These are phyloP conservation scores for Oryza punctata DNA, from an alignment of 176 grass and related monocot species.

Conservation along the genomic window DNA sequence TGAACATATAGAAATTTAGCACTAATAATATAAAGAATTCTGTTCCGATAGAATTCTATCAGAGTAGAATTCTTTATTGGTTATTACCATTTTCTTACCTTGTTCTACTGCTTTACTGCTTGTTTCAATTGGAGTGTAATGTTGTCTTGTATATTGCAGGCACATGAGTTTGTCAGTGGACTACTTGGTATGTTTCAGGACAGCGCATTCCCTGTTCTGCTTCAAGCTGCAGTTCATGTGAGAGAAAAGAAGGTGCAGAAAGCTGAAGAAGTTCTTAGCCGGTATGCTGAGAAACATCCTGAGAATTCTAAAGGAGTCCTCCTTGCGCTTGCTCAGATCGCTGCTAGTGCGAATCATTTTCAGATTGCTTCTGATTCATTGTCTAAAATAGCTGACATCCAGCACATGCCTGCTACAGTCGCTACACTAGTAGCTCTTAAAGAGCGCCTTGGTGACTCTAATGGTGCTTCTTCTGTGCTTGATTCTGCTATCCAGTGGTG, in stretches of 20 bases:
- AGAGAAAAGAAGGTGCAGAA: constrained; percentile 83
- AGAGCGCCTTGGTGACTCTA: constrained; percentile 69
- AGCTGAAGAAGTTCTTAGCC: constrained; percentile 78
- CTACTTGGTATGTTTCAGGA: constrained; percentile 63
- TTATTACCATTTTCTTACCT: constrained; percentile 8
- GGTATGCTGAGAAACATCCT: constrained; percentile 63
- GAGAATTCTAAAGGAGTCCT: constrained; percentile 61
- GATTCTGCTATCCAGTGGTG: constrained; percentile 80
- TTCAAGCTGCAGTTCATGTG: constrained; percentile 76
- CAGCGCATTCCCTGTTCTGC: constrained; percentile 60
- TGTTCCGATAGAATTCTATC: neutral
- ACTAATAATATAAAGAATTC: neutral
- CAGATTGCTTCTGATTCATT: constrained; percentile 72
- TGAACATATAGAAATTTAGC: neutral
- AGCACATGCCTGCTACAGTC: constrained; percentile 82
- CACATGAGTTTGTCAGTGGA: constrained; percentile 64
- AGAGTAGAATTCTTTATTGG: neutral
- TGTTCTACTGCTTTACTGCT: neutral
- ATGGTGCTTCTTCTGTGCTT: constrained; percentile 55
- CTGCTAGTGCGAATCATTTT: constrained; percentile 71
- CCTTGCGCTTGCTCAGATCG: constrained; percentile 78
- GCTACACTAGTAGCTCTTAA: constrained; percentile 68
- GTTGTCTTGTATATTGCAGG: constrained; percentile 47
- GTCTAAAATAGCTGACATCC: constrained; percentile 73
- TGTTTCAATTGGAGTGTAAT: neutral